Base-by-base conservation (phyloP, 306 rosid species). In the Glycine latifolia region DNA sequence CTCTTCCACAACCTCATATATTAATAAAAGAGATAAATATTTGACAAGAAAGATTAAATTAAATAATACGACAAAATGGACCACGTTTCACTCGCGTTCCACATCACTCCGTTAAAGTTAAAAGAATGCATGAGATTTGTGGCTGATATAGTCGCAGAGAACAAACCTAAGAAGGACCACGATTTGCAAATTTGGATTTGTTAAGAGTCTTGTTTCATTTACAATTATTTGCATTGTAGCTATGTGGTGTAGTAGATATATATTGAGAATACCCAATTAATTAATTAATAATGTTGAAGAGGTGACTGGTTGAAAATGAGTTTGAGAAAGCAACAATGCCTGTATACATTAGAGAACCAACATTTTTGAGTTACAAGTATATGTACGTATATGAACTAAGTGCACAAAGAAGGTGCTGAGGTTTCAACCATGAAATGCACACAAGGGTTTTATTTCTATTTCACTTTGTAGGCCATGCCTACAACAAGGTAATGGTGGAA, bases 251-350 rank as follows among this genome's bases (percentile, higher is more conserved):
- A 1, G 52, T 52, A n/a, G 10, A 15, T 11, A n/a, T 10, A 15
- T 11, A 5, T 41, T 33, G 8, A 44, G 17, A 14, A 33, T 47
- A 33, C 0, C 20, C 75, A 65, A 7, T 65, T 26, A 15, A 15
- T 4, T 14, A 14, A 54, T 55, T 0, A 53, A 71, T 52, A 69
- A 10, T 39, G 50, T 7, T 43, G 2, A 0, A 26, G 39, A 49
- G 13, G 54, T 71, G 79, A 41, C 3, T 50, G 82, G 62, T 44
- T 77, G 37, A 77, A 71, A 83, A 71, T 69, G 52, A 76, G 39
- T 14, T 68, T 37, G 73, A 41, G 56, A 49, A 62, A 33, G 50
- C 33, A 63, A 62, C 15, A 3, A 6, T 76, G 50, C 13, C n/a
- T 76, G 35, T 37, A 35, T 8, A 20, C 11, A 4, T 37, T 2